Evolutionary conservation across 441 rosid species (phyloP).

Genomic region (Croton setiger): DNA sequence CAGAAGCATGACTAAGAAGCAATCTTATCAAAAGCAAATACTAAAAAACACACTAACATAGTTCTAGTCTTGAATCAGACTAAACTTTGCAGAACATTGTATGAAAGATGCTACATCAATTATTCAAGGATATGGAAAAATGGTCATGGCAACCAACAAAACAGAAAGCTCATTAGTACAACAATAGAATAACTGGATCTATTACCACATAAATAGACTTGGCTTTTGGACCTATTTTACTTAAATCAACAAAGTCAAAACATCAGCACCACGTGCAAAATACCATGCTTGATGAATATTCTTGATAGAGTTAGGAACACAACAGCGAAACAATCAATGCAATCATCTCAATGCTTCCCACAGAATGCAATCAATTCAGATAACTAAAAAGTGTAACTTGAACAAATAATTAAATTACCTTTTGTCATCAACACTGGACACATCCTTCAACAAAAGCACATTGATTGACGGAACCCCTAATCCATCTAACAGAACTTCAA

Average conservation of each 20-base stretch:
- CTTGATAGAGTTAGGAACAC: neutral
- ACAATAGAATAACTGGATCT: neutral
- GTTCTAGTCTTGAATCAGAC: neutral
- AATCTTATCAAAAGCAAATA: neutral
- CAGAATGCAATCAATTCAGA: neutral
- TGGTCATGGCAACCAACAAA: neutral
- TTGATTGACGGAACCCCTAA: slow-evolving; percentile 58
- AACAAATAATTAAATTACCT: slow-evolving; percentile 34
- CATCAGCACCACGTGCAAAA: neutral
- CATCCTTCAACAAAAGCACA: slow-evolving; percentile 34
- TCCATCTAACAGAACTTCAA: slow-evolving; percentile 82
- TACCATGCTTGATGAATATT: neutral
- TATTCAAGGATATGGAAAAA: slow-evolving; percentile 6
- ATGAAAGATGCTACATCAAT: neutral
- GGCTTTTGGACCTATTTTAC: neutral
- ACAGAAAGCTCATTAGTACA: neutral
- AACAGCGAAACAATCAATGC: too few relatives aligned
- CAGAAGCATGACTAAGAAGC: neutral
- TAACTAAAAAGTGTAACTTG: neutral
- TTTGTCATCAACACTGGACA: slow-evolving; percentile 29
- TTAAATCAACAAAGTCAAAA: slow-evolving; percentile 5
- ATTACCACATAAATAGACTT: neutral
- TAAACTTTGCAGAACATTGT: neutral
- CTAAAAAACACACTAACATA: neutral
- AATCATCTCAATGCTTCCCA: neutral